Conservation (phyloP, 2,329 filamentous ascomycete species). For the Berkeleyomyces basicola region DNA sequence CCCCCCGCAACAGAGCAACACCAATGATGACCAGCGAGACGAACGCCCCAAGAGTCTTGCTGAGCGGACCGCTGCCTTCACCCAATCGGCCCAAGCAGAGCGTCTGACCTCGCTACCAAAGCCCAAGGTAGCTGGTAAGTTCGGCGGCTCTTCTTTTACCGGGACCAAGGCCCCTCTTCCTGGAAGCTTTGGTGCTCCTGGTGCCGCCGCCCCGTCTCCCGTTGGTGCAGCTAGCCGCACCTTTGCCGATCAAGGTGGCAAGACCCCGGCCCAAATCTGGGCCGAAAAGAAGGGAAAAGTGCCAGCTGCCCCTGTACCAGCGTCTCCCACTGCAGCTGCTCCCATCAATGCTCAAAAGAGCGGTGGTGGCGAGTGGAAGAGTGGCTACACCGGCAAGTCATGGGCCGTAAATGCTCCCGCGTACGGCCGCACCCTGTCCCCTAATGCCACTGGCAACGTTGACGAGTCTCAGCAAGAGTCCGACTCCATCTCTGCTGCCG, state of each 20-base stretch:
- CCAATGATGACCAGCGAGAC: conserved; percentile 18
- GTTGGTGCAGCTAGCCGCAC: conserved; percentile 75
- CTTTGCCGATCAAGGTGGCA: conserved; percentile 87
- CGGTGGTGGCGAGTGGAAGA: conserved; percentile 71
- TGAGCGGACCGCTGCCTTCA: conserved; percentile 64
- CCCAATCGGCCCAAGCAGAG: conserved; percentile 43
- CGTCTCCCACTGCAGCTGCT: conserved; percentile 29
- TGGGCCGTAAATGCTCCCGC: conserved; percentile 67
- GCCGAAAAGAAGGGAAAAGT: conserved; percentile 80
- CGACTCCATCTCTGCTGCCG: conserved; percentile 48
- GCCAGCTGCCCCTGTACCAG: conserved; percentile 29
- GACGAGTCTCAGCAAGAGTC: conserved; percentile 30
- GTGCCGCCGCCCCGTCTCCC: conserved; percentile 35
- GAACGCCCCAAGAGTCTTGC: conserved; percentile 44
- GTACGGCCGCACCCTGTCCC: conserved; percentile 46
- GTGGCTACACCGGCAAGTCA: conserved; percentile 73
- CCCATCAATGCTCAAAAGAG: conserved; percentile 51
- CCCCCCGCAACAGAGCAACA: conserved; percentile 14
- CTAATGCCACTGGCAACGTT: conserved; percentile 46
- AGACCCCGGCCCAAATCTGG: conserved; percentile 94
- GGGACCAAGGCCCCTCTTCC: conserved; percentile 84
- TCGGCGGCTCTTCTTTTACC: conserved; percentile 56
- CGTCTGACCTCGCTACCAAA: conserved; percentile 79
- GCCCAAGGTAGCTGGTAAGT: conserved; percentile 86
- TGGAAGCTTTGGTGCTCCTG: conserved; percentile 44